Evolutionary conservation across 2,329 filamentous ascomycete genomes (phyloP).

Genomic region (Exophiala oligosperma): DNA sequence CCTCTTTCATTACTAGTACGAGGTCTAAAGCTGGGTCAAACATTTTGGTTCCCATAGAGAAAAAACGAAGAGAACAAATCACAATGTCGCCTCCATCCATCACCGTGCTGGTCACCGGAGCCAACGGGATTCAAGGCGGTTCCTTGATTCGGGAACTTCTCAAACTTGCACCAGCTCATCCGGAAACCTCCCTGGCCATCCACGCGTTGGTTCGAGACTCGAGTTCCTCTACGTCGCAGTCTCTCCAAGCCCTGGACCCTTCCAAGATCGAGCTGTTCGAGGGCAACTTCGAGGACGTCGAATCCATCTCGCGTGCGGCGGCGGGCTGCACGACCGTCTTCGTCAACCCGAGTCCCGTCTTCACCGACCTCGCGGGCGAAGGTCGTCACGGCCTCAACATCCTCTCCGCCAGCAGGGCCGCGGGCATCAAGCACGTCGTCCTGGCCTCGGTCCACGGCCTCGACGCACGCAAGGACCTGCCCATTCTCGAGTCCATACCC

Average conservation of each 20-base stretch:
- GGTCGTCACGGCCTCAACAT: constrained; percentile 12
- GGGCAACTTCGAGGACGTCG: constrained; percentile 56
- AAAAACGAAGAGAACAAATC: background rate
- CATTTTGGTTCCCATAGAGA: too few relatives aligned
- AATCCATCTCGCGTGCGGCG: constrained; percentile 3
- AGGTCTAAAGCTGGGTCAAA: too few relatives aligned
- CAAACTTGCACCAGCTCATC: constrained; percentile 9
- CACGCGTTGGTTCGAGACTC: constrained; percentile 61
- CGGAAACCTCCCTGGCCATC: constrained; percentile 44
- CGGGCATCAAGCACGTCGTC: constrained; percentile 9
- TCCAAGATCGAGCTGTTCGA: constrained; percentile 52
- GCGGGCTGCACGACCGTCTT: constrained; percentile 5
- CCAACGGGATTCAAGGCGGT: constrained; percentile 41
- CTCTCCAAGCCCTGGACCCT: constrained; percentile 45
- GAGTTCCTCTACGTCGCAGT: constrained; percentile 49
- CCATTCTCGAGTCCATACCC: background rate
- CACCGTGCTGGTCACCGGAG: constrained; percentile 36
- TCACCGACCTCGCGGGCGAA: constrained; percentile 10
- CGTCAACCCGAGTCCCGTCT: constrained; percentile 11
- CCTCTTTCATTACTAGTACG: too few relatives aligned
- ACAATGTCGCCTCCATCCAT: constrained; percentile 1
- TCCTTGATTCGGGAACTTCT: constrained; percentile 34
- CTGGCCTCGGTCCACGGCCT: background rate
- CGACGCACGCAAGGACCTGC: background rate
- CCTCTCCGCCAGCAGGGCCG: constrained; percentile 2